Conservation (phyloP, 495 filamentous ascomycete species). For the Neurospora cerealis region DNA sequence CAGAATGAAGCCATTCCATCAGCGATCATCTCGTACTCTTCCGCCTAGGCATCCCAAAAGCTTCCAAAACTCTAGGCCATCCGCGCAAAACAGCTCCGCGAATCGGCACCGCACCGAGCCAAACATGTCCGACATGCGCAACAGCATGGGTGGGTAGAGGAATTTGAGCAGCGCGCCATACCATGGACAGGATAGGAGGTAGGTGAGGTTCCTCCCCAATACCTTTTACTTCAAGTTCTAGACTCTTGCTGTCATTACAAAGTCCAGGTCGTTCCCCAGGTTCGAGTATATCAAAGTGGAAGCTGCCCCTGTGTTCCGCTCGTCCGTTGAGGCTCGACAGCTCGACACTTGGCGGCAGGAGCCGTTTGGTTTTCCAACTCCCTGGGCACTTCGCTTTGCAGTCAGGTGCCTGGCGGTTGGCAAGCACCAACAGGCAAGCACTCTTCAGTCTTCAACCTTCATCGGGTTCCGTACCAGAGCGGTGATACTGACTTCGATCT, state of each 20-base stretch:
- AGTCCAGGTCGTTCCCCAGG: neutral
- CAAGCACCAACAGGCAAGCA: neutral
- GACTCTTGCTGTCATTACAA: neutral
- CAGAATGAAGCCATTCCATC: neutral
- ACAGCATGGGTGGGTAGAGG: neutral
- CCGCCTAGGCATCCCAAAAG: neutral
- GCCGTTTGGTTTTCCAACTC: neutral
- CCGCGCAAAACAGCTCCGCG: neutral
- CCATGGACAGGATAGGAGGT: neutral
- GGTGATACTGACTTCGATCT: neutral
- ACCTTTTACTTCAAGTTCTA: neutral
- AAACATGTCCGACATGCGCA: neutral
- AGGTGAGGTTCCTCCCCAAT: no score
- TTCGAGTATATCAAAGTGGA: neutral
- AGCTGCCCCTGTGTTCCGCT: neutral
- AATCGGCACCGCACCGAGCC: neutral
- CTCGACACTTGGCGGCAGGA: neutral
- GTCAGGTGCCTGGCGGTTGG: neutral
- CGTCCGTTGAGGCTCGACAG: neutral
- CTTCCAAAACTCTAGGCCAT: neutral
- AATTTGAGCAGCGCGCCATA: neutral
- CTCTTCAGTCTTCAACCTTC: neutral
- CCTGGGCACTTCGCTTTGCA: neutral
- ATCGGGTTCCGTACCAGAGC: neutral
- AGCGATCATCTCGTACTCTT: neutral